These are phyloP conservation scores for Globisporangium nagaii DNA, from an alignment of 352 stramenopile species.

Conservation along the genomic window DNA sequence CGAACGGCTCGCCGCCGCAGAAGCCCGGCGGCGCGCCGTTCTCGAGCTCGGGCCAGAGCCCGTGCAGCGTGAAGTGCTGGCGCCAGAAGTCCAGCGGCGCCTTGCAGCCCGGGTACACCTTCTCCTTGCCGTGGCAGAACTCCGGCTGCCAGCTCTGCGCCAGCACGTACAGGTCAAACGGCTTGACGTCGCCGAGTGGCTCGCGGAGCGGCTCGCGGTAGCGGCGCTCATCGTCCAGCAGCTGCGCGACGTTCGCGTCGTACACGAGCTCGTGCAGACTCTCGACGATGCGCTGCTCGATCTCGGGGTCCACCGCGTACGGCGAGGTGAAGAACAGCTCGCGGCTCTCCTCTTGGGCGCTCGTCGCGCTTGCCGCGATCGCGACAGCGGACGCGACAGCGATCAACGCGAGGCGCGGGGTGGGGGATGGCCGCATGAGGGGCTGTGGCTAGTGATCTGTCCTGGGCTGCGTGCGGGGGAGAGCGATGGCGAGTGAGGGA, in stretches of 20 bases:
- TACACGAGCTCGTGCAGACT: constrained; percentile 21
- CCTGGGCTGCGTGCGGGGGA: no score
- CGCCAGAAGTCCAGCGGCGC: constrained; percentile 66
- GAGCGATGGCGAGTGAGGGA: no score
- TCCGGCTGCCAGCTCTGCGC: constrained; percentile 87
- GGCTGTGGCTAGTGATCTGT: no score
- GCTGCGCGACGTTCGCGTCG: constrained; percentile 17
- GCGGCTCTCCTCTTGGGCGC: not conserved
- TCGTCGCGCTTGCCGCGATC: not conserved
- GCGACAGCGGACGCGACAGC: not conserved
- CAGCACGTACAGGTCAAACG: constrained; percentile 88
- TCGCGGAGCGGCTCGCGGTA: not conserved
- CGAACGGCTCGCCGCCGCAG: constrained; percentile 70
- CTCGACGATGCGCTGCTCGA: constrained; percentile 6
- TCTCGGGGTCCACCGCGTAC: not conserved
- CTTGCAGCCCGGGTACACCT: constrained; percentile 63
- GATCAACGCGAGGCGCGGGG: not conserved
- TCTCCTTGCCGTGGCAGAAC: constrained; percentile 67
- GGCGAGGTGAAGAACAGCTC: not conserved
- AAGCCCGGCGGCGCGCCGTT: constrained; percentile 63
- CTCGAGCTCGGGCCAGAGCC: constrained; percentile 81
- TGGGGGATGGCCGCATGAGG: no score
- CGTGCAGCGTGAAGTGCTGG: constrained; percentile 86
- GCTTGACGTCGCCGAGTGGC: not conserved
- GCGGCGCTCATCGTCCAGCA: no score